phyloP scores from a whole-genome alignment of 2,329 filamentous ascomycete species.

The Fusarium abutilonis region DNA sequence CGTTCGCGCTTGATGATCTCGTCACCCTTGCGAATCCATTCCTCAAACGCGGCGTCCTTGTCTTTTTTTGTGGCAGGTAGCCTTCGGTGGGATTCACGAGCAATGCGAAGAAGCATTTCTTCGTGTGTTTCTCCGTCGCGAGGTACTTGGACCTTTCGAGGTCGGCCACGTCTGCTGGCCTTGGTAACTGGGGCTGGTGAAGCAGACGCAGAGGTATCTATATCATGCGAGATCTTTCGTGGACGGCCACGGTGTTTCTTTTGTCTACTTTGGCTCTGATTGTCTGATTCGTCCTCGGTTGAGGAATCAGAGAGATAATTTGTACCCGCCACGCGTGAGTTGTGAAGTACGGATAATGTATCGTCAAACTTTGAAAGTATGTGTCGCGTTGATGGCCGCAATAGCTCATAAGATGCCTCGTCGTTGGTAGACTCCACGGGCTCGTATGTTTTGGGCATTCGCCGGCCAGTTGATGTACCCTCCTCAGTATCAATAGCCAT shows the following conservation, averaged over 20 bases:
- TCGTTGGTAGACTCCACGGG: conserved; percentile 76
- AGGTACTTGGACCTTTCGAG: conserved; percentile 53
- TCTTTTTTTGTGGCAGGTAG: conserved; percentile 43
- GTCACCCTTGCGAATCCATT: conserved; percentile 49
- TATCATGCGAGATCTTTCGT: conserved; percentile 23
- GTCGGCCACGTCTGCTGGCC: conserved; percentile 50
- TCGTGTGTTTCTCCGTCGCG: conserved; percentile 57
- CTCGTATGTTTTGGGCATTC: conserved; percentile 46
- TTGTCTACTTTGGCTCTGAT: conserved; percentile 36
- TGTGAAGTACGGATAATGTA: conserved; percentile 76
- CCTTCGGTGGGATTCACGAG: conserved; percentile 52
- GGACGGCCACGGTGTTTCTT: conserved; percentile 46
- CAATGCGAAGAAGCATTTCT: conserved; percentile 60
- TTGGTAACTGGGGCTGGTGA: conserved; percentile 15
- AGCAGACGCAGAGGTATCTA: conserved; percentile 19
- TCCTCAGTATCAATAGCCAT: conserved; percentile 15
- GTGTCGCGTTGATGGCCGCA: conserved; percentile 76
- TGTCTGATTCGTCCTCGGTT: conserved; percentile 52
- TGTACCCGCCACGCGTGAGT: conserved; percentile 64
- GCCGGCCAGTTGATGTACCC: background rate
- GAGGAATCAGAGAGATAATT: conserved; percentile 53
- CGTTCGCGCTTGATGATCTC: conserved; percentile 37
- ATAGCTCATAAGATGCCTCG: conserved; percentile 68
- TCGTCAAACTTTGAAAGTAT: conserved; percentile 75
- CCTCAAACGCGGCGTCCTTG: conserved; percentile 49